Evolutionary conservation across 2,329 filamentous ascomycete genomes (phyloP).

Genomic region (Hypoxylon sp.): DNA sequence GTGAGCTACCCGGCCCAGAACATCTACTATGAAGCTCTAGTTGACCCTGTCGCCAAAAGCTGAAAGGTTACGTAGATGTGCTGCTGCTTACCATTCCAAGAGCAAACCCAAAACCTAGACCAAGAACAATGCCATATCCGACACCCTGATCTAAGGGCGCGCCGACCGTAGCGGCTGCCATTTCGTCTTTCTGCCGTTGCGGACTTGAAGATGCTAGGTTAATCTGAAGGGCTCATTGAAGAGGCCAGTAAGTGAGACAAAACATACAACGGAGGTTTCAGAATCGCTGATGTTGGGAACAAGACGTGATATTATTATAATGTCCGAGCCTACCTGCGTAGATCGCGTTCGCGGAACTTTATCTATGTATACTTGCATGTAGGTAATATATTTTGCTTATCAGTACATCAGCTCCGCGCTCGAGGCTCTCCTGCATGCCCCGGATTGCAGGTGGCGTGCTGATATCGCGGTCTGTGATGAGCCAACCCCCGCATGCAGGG

Average conservation of each 20-base stretch:
- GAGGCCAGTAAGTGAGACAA: conserved; percentile 7
- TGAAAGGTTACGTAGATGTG: neutral
- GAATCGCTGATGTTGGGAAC: neutral
- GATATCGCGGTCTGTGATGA: conserved; percentile 35
- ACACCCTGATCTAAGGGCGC: conserved; percentile 71
- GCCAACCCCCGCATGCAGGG: conserved; percentile 39
- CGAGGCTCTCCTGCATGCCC: conserved; percentile 34
- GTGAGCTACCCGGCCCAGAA: neutral
- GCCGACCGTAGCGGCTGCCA: conserved; percentile 36
- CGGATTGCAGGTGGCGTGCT: conserved; percentile 26
- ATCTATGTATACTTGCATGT: conserved; percentile 18
- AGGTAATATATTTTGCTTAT: conserved; percentile 37
- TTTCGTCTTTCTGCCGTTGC: conserved; percentile 47
- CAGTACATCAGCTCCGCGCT: conserved; percentile 36
- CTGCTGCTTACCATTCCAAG: conserved; percentile 71
- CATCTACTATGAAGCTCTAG: neutral
- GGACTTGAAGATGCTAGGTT: conserved; percentile 1
- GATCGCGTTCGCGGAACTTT: conserved; percentile 1
- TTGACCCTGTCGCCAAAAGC: neutral
- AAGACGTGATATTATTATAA: conserved; percentile 34
- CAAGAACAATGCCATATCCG: conserved; percentile 84
- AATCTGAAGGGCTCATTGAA: conserved; percentile 1
- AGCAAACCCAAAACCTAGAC: conserved; percentile 81
- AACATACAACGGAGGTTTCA: neutral
- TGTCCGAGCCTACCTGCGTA: neutral